Percentiles rank a stretch among this genome's conserved stretches.
These are phyloP conservation scores for Pichia exigua DNA, from an alignment of 805 yeast species.

Conservation along the genomic window DNA sequence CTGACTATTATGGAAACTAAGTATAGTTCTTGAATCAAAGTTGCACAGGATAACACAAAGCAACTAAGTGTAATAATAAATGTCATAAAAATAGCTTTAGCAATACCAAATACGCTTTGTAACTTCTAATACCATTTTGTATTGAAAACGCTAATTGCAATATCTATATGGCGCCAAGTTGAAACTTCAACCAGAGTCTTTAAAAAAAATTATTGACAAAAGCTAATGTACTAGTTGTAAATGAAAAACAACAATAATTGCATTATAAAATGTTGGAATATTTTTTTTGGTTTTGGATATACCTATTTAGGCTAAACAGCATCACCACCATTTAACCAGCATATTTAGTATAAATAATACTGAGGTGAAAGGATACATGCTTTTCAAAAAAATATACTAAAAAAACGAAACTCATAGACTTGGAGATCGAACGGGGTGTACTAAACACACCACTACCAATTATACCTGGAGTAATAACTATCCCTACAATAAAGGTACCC, in stretches of 20 bases:
- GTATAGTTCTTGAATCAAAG: conserved; percentile 24
- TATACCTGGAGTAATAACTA: conserved; percentile 59
- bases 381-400: conserved; percentile 37
- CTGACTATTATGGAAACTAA: conserved; percentile 30
- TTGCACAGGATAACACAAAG: conserved; percentile 74
- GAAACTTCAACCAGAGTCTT: conserved; percentile 65
- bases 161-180: conserved; percentile 70
- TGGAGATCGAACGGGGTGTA: conserved; percentile 54
- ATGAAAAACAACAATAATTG: conserved; percentile 70
- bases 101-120: conserved; percentile 59
- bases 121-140: conserved; percentile 61
- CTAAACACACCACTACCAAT: conserved; percentile 74
- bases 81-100: conserved; percentile 63
- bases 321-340: conserved; percentile 69
- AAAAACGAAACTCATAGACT: conserved; percentile 36
- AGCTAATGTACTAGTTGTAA: conserved; percentile 80
- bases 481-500: conserved; percentile 37
- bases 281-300: conserved; percentile 58
- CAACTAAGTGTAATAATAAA: conserved; percentile 73
- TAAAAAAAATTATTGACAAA: conserved; percentile 64
- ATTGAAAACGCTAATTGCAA: conserved; percentile 66
- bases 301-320: conserved; percentile 72
- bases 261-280: conserved; percentile 61
- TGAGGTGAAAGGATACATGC: conserved; percentile 34
- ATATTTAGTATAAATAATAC: conserved; percentile 35